These are phyloP conservation scores for Populus euphratica DNA, from an alignment of 345 rosid genomes.

Conservation along the genomic window DNA sequence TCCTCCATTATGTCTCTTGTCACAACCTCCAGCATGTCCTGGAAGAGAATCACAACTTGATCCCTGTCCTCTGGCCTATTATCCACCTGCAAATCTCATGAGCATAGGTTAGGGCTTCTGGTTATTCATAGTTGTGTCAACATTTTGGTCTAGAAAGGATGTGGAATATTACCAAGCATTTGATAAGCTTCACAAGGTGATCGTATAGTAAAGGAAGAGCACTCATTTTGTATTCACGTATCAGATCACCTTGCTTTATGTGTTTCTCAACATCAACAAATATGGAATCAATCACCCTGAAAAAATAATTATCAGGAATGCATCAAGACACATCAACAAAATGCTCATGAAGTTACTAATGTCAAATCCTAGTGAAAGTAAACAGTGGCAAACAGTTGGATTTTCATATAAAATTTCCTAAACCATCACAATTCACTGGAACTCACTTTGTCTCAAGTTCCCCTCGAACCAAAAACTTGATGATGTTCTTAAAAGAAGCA, in stretches of 20 bases:
- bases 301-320: constrained; percentile 19
- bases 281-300: constrained; percentile 68
- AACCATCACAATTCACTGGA: constrained; percentile 6
- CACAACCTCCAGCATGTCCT: constrained; percentile 97
- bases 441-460: constrained; percentile 61
- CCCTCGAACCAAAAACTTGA: constrained; percentile 76
- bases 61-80: constrained; percentile 76
- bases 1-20: constrained; percentile 89
- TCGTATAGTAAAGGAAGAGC: constrained; percentile 84
- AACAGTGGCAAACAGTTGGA: not conserved
- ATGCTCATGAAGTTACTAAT: not conserved
- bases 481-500: constrained; percentile 83
- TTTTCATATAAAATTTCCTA: not conserved
- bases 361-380: constrained; percentile 8
- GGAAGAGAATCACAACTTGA: constrained; percentile 88
- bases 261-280: constrained; percentile 61
- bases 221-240: constrained; percentile 69
- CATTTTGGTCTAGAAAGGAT: not conserved
- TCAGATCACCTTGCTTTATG: constrained; percentile 35
- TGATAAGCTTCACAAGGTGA: constrained; percentile 80
- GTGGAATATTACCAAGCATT: constrained; percentile 61
- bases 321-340: constrained; percentile 7
- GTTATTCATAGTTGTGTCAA: not conserved
- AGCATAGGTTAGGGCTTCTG: constrained; percentile 11
- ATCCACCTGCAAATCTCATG: constrained; percentile 45